Conservation (phyloP, 352 stramenopile genomes). For the Saprolegnia diclina region DNA sequence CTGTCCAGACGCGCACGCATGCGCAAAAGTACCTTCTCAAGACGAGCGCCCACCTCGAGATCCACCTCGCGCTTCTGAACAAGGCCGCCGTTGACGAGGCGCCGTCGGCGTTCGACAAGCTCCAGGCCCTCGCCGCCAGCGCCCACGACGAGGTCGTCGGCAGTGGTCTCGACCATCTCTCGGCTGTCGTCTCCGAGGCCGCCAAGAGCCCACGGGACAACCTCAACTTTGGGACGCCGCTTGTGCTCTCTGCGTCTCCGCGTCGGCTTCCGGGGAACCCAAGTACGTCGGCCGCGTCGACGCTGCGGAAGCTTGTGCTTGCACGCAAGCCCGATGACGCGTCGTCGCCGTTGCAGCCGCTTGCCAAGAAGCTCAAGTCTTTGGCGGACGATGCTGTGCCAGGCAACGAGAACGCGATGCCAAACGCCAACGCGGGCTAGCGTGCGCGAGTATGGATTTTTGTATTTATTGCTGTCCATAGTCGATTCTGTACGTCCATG, state of each 20-base stretch:
- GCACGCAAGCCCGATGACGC: constrained; percentile 10
- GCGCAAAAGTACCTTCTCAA: constrained; percentile 92
- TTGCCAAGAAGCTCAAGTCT: constrained; percentile 13
- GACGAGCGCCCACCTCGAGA: constrained; percentile 28
- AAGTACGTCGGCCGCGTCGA: background rate
- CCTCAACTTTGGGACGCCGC: constrained; percentile 17
- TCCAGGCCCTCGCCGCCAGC: background rate
- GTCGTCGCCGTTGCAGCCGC: background rate
- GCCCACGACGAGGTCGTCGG: background rate
- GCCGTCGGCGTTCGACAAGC: constrained; percentile 4
- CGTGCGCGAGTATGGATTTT: background rate
- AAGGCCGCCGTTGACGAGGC: background rate
- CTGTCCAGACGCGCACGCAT: constrained; percentile 85
- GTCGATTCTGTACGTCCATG: constrained; percentile 3
- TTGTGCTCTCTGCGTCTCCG: constrained; percentile 10
- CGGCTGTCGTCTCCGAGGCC: constrained; percentile 1
- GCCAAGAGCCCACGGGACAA: background rate
- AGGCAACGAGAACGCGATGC: constrained; percentile 9
- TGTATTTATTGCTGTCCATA: constrained; percentile 27
- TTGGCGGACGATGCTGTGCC: background rate
- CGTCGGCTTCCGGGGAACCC: background rate
- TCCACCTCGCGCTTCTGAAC: constrained; percentile 23
- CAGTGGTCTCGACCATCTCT: constrained; percentile 3
- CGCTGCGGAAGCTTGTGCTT: constrained; percentile 17
- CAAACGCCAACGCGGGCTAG: background rate